Conservation (phyloP, 805 yeast species). For the Monosporozyma siamensis region DNA sequence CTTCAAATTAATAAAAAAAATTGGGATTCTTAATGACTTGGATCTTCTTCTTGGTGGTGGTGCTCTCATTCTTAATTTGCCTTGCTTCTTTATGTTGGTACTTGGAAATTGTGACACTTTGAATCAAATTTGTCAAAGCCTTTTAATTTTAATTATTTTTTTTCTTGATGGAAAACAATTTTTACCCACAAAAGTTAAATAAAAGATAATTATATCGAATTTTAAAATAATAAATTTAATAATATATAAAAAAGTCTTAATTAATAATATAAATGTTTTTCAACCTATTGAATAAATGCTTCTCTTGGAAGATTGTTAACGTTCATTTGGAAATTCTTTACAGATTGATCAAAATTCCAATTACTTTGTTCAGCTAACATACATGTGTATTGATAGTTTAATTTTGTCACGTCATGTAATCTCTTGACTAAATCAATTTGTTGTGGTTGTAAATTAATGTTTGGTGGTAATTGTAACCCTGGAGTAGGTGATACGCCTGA, state of each 20-base stretch:
- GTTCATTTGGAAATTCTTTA: slow-evolving; percentile 60
- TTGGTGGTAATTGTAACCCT: slow-evolving; percentile 43
- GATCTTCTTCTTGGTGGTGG: slow-evolving; percentile 27
- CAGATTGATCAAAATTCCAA: slow-evolving; percentile 69
- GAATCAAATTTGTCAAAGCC: neutral
- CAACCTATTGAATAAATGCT: slow-evolving; percentile 36
- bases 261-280: too few species aligned
- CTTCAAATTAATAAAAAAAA: slow-evolving; percentile 10
- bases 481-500: neutral
- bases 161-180: too few species aligned
- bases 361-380: slow-evolving; percentile 82
- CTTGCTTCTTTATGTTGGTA: neutral
- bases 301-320: slow-evolving; percentile 49
- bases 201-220: neutral
- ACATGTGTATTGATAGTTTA: slow-evolving; percentile 69
- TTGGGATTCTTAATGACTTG: slow-evolving; percentile 13
- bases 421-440: slow-evolving; percentile 60
- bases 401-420: slow-evolving; percentile 60
- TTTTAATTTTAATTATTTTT: too few species aligned
- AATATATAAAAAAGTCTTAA: neutral
- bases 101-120: neutral
- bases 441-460: slow-evolving; percentile 40
- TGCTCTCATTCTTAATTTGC: slow-evolving; percentile 22
- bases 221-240: neutral
- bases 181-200: neutral